Evolutionary conservation across 2,329 filamentous ascomycete genomes (phyloP).

Genomic region (Calonectria hawksworthii): DNA sequence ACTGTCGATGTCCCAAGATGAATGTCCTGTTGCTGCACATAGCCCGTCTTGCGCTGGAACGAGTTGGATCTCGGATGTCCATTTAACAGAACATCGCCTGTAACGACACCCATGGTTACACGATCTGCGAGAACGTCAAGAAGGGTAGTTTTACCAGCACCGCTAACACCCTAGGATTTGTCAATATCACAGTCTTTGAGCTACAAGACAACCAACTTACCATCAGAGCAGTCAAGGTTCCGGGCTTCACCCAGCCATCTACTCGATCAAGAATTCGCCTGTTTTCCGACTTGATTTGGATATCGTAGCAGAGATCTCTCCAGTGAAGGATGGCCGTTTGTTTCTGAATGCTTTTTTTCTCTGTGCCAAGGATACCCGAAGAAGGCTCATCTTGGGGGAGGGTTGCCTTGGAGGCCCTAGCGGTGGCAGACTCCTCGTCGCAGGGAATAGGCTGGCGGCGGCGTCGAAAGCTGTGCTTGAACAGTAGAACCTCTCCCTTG

Average conservation of each 20-base stretch:
- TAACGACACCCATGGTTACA: conserved; percentile 72
- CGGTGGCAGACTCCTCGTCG: conserved; percentile 14
- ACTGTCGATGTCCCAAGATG: conserved; percentile 69
- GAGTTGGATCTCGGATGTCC: conserved; percentile 67
- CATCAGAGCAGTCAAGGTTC: conserved; percentile 80
- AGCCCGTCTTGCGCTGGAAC: conserved; percentile 76
- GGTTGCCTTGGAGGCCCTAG: background rate
- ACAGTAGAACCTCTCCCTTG: conserved; percentile 78
- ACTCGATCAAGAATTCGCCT: conserved; percentile 78
- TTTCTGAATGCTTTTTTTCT: conserved; percentile 7
- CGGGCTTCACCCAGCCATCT: conserved; percentile 82
- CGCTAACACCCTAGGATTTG: conserved; percentile 64
- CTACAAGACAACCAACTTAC: conserved; percentile 51
- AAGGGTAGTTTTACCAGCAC: conserved; percentile 60
- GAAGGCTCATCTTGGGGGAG: background rate
- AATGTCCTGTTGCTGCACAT: conserved; percentile 74
- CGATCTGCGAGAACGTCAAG: conserved; percentile 61
- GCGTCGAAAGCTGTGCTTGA: conserved; percentile 50
- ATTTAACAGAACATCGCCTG: conserved; percentile 77
- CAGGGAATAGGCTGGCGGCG: background rate
- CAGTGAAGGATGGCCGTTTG: conserved; percentile 71
- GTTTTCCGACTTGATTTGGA: conserved; percentile 73
- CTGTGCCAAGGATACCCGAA: background rate
- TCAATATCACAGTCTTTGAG: too few species aligned
- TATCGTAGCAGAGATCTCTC: conserved; percentile 72